These are phyloP conservation scores for Atractiella rhizophila DNA, from an alignment of 768 basidiomycete species.

Conservation along the genomic window DNA sequence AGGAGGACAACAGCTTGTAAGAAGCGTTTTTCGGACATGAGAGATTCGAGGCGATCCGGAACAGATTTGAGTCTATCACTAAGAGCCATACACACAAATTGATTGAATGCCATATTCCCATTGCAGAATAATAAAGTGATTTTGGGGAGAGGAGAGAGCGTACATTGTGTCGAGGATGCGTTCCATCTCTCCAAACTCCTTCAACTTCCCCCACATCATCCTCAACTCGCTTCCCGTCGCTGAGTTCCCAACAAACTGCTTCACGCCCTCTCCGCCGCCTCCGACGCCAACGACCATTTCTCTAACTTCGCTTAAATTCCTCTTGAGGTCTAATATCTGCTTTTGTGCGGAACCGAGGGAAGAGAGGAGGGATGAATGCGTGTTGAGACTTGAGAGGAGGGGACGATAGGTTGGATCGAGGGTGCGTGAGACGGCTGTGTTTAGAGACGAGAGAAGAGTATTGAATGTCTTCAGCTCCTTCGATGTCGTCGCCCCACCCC, in stretches of 20 bases:
- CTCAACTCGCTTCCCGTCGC: slow-evolving; percentile 54
- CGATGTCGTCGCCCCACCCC: background rate
- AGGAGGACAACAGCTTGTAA: slow-evolving; percentile 68
- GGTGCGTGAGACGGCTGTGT: slow-evolving; percentile 56
- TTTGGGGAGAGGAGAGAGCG: slow-evolving; percentile 16
- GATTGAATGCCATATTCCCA: background rate
- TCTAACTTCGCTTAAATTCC: slow-evolving; percentile 36
- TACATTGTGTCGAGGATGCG: slow-evolving; percentile 83
- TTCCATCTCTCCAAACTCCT: slow-evolving; percentile 87
- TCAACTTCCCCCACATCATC: slow-evolving; percentile 66
- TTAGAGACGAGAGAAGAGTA: slow-evolving; percentile 47
- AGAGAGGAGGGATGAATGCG: slow-evolving; percentile 51
- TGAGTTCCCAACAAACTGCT: too few relatives aligned
- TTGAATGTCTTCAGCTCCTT: slow-evolving; percentile 46
- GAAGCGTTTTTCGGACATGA: slow-evolving; percentile 88
- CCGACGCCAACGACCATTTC: too few relatives aligned
- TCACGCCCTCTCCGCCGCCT: too few relatives aligned
- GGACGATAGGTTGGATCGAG: slow-evolving; percentile 80
- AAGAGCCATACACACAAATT: slow-evolving; percentile 12
- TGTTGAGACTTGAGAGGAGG: slow-evolving; percentile 78
- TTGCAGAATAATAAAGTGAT: background rate
- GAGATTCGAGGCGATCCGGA: slow-evolving; percentile 67
- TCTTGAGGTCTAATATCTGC: slow-evolving; percentile 45
- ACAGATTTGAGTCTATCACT: slow-evolving; percentile 76
- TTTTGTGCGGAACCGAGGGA: slow-evolving; percentile 48